Percentiles rank a stretch among this genome's conserved stretches.
These are phyloP conservation scores for Fusarium proliferatum DNA, from an alignment of 2,329 filamentous ascomycete species.

Conservation along the genomic window DNA sequence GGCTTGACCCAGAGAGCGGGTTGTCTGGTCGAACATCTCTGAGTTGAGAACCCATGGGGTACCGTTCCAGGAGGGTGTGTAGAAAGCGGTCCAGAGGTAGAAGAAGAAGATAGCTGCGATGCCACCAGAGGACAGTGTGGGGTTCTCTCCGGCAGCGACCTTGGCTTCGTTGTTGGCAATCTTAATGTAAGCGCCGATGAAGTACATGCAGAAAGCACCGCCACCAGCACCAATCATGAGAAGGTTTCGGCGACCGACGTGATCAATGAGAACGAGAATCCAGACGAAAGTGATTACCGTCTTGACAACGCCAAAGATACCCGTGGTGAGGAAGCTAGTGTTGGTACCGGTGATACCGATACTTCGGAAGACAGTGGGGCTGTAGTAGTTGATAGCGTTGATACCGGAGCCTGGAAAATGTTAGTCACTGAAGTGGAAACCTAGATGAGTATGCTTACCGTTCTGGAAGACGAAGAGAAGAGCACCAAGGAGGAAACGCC, in stretches of 20 bases:
- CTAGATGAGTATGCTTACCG: conserved; percentile 51
- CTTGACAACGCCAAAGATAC: conserved; percentile 82
- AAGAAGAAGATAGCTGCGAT: conserved; percentile 76
- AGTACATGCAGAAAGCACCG: conserved; percentile 75
- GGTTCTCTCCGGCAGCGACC: conserved; percentile 46
- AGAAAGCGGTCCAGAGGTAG: conserved; percentile 68
- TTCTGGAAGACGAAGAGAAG: conserved; percentile 86
- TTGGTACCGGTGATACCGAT: conserved; percentile 60
- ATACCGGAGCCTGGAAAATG: conserved; percentile 65
- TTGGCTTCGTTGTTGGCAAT: conserved; percentile 59
- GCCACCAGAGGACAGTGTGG: conserved; percentile 57
- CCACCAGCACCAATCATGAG: conserved; percentile 70
- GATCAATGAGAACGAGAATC: conserved; percentile 76
- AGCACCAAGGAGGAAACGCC: conserved; percentile 78
- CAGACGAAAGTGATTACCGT: conserved; percentile 75
- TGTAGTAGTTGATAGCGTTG: conserved; percentile 83
- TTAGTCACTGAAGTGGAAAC: conserved; percentile 8
- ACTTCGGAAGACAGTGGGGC: conserved; percentile 56
- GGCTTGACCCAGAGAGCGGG: conserved; percentile 73
- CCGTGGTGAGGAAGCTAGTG: conserved; percentile 69
- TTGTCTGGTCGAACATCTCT: conserved; percentile 79
- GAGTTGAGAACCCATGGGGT: conserved; percentile 81
- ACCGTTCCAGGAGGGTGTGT: conserved; percentile 78
- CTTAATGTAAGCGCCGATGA: conserved; percentile 62
- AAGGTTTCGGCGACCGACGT: conserved; percentile 64